Evolutionary conservation across 371 early-diverging fungal genomes (phyloP).

Genomic region (Mucor sp.): DNA sequence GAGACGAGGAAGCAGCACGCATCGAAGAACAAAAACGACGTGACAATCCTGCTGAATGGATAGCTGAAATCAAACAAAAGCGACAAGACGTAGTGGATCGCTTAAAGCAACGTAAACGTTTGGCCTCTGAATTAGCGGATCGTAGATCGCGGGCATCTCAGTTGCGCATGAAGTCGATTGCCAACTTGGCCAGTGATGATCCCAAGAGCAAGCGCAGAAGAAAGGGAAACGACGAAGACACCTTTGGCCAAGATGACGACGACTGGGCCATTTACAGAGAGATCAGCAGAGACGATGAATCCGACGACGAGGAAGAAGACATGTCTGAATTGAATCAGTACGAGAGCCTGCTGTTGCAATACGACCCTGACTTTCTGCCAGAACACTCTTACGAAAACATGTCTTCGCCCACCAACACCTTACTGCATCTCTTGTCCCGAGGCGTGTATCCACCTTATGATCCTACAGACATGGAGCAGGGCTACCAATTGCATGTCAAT

Average conservation of each 20-base stretch:
- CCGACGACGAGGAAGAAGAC: conserved; percentile 86
- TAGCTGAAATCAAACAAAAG: conserved; percentile 65
- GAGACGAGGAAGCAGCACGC: conserved; percentile 65
- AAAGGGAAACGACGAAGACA: conserved; percentile 77
- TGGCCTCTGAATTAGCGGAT: conserved; percentile 78
- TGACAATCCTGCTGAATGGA: conserved; percentile 74
- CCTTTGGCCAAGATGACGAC: conserved; percentile 91
- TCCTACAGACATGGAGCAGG: conserved; percentile 61
- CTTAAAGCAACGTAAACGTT: conserved; percentile 64
- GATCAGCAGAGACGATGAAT: conserved; percentile 84
- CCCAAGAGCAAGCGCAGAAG: conserved; percentile 55
- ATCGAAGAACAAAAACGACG: conserved; percentile 74
- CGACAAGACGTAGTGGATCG: conserved; percentile 64
- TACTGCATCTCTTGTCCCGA: conserved; percentile 53
- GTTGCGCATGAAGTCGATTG: conserved; percentile 83
- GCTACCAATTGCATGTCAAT: conserved; percentile 85
- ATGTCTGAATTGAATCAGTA: conserved; percentile 62
- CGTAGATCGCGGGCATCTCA: conserved; percentile 87
- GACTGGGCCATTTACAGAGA: conserved; percentile 93
- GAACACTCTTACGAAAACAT: conserved; percentile 53
- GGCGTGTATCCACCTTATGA: conserved; percentile 68
- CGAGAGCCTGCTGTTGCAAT: conserved; percentile 68
- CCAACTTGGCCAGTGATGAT: conserved; percentile 73
- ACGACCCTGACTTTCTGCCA: conserved; percentile 75
- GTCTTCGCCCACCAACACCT: conserved; percentile 50